These are phyloP conservation scores for Fusarium falciforme DNA, from an alignment of 2,329 filamentous ascomycete species.

Conservation along the genomic window DNA sequence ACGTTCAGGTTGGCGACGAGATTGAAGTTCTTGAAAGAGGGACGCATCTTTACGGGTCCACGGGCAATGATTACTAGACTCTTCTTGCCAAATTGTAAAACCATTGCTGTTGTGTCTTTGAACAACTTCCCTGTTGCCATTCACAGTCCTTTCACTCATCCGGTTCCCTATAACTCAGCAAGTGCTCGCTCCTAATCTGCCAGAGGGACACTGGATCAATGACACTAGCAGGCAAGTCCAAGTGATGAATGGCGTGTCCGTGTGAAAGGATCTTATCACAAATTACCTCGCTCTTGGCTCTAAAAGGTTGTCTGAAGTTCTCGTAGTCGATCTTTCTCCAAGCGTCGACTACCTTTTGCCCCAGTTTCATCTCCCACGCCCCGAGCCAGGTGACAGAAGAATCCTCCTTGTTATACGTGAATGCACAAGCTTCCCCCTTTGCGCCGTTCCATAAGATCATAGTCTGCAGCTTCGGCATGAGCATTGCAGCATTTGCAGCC, in stretches of 20 bases:
- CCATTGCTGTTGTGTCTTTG: background rate
- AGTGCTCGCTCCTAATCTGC: background rate
- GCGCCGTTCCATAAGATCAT: background rate
- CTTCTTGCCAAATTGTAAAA: background rate
- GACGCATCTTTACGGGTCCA: conserved; percentile 41
- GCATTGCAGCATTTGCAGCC: background rate
- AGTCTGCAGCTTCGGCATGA: background rate
- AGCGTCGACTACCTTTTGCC: background rate
- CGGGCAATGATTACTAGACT: conserved; percentile 41
- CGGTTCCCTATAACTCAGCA: background rate
- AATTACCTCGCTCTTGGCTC: background rate
- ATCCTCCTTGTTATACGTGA: background rate
- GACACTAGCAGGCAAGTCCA: background rate
- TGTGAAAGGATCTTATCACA: background rate
- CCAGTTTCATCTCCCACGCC: background rate
- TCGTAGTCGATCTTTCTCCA: background rate
- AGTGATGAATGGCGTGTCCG: background rate
- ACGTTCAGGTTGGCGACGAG: conserved; percentile 43
- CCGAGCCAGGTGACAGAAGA: background rate
- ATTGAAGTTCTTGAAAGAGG: conserved; percentile 46
- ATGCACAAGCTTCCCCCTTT: background rate
- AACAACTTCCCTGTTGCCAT: background rate
- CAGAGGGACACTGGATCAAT: background rate
- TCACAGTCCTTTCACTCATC: background rate
- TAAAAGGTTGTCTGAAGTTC: background rate